Percentiles rank a stretch among this genome's conserved stretches.
Conservation (phyloP, 2,329 filamentous ascomycete genomes). For the Lasiodiplodia sp. region DNA sequence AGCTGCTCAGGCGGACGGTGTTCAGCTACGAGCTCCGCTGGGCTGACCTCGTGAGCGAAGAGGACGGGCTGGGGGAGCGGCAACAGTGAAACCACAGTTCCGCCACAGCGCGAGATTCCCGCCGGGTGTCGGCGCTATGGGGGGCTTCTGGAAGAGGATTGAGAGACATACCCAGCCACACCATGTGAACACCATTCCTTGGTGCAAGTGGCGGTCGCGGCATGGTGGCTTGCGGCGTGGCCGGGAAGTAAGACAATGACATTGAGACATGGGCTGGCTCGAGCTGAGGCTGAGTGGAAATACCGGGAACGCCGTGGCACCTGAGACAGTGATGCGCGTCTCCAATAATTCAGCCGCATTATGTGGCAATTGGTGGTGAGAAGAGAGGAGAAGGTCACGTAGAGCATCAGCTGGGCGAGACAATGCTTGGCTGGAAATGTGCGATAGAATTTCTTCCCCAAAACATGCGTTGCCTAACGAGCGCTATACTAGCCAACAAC, state of each 20-base stretch:
- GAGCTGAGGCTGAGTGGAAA: background rate
- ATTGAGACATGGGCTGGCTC: constrained; percentile 1
- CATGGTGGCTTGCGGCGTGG: constrained; percentile 4
- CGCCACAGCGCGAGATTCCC: background rate
- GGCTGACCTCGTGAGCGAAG: constrained; percentile 47
- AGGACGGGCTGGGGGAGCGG: background rate
- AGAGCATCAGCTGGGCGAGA: too few species aligned
- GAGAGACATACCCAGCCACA: background rate
- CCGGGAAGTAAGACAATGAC: constrained; percentile 7
- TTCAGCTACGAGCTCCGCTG: constrained; percentile 79
- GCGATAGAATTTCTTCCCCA: too few species aligned
- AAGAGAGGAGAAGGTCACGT: too few species aligned
- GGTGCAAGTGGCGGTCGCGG: background rate
- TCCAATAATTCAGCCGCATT: too few species aligned
- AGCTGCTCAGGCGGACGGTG: constrained; percentile 80
- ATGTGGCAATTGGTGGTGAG: too few species aligned
- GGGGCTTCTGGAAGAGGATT: background rate
- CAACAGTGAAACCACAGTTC: background rate
- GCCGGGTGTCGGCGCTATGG: background rate
- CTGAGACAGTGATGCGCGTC: background rate
- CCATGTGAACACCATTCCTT: background rate
- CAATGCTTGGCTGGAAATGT: too few species aligned
- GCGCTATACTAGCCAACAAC: too few species aligned
- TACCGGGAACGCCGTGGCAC: background rate
- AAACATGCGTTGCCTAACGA: too few species aligned